Evolutionary conservation across 2,329 filamentous ascomycete genomes (phyloP).

Genomic region (Niveomyces coronatus): DNA sequence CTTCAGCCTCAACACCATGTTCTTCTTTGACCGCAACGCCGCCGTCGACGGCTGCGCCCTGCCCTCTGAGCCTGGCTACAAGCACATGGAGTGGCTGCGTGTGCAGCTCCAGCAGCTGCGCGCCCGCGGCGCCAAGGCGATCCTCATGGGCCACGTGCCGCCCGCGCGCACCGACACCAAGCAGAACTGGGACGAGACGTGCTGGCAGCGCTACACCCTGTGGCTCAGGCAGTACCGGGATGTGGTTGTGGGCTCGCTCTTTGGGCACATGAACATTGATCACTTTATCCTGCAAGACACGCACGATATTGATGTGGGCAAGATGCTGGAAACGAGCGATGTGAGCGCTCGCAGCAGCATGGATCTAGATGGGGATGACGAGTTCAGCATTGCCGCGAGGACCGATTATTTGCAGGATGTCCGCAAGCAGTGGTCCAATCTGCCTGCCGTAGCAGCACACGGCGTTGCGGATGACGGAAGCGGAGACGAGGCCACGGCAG

Average conservation of each 20-base stretch:
- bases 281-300: slow-evolving; percentile 92
- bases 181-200: slow-evolving; percentile 87
- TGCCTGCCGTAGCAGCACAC: slow-evolving; percentile 45
- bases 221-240: slow-evolving; percentile 89
- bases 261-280: slow-evolving; percentile 97
- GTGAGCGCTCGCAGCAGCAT: slow-evolving; percentile 13
- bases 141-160: slow-evolving; percentile 88
- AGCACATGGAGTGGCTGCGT: slow-evolving; percentile 93
- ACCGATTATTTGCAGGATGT: slow-evolving; percentile 67
- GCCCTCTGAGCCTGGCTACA: slow-evolving; percentile 75
- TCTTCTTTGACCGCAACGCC: slow-evolving; percentile 88
- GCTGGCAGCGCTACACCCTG: slow-evolving; percentile 94
- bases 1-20: slow-evolving; percentile 91
- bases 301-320: slow-evolving; percentile 54
- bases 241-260: slow-evolving; percentile 68
- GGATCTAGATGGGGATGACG: slow-evolving; percentile 28
- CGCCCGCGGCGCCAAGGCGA: slow-evolving; percentile 80
- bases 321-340: slow-evolving; percentile 25
- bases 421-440: slow-evolving; percentile 62
- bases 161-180: slow-evolving; percentile 80
- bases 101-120: slow-evolving; percentile 79
- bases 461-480: slow-evolving; percentile 8
- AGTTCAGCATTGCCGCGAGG: slow-evolving; percentile 52
- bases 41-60: slow-evolving; percentile 82
- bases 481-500: slow-evolving; percentile 15